Evolutionary conservation across 768 basidiomycete species (phyloP).

Genomic region (Chalciporus sphaerocephalus): DNA sequence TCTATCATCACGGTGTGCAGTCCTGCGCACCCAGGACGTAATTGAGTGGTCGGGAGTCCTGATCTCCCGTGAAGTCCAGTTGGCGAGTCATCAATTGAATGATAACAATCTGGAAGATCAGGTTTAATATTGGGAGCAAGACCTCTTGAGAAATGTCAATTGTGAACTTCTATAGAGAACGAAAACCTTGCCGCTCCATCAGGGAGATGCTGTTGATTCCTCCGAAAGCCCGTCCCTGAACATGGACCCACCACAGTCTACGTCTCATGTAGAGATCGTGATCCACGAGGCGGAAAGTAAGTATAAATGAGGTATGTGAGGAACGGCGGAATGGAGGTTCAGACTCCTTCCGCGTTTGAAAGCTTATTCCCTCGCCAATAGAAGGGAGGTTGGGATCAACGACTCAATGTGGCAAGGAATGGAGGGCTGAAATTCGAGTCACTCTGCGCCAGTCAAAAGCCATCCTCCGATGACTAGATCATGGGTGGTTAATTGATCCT

Average conservation of each 20-base stretch:
- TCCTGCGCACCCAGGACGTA: constrained; percentile 3
- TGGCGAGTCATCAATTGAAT: neutral
- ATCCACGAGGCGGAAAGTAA: constrained; percentile 5
- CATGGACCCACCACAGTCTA: constrained; percentile 8
- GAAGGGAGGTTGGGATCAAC: neutral
- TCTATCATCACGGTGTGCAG: neutral
- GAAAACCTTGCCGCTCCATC: constrained; percentile 1
- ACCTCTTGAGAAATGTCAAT: neutral
- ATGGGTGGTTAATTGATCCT: neutral
- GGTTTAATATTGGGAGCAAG: too few species aligned
- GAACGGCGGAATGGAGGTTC: constrained; percentile 7
- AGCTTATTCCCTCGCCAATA: constrained; percentile 13
- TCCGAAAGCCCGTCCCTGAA: neutral
- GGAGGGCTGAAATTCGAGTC: neutral
- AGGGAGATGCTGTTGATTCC: constrained; percentile 1
- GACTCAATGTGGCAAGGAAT: constrained; percentile 2
- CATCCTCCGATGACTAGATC: neutral
- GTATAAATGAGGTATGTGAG: constrained; percentile 5
- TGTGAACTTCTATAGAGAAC: neutral
- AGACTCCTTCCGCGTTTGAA: constrained; percentile 6
- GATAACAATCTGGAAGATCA: neutral
- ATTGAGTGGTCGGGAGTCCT: neutral
- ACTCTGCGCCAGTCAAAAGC: neutral
- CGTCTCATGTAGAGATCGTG: constrained; percentile 17
- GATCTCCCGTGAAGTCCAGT: neutral